Evolutionary conservation across 139 green algal species (phyloP).

Genomic region (Ulvella scutata): DNA sequence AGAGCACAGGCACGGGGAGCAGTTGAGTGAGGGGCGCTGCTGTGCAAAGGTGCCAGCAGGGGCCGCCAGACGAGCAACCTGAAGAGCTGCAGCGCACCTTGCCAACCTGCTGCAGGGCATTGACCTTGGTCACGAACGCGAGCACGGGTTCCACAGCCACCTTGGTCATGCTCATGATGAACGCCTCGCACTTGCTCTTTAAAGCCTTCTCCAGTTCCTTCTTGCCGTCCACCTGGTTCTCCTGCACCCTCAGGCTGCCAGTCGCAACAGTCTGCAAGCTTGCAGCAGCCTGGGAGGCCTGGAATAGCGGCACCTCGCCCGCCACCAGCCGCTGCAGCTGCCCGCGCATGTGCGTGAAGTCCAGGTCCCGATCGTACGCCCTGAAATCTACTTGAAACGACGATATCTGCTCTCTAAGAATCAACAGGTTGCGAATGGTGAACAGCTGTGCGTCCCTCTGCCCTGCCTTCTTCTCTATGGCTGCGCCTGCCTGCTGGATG

Average conservation of each 20-base stretch:
- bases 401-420: slow-evolving; percentile 80
- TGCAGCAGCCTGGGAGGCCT: slow-evolving; percentile 51
- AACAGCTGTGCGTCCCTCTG: slow-evolving; percentile 79
- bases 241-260: slow-evolving; percentile 45
- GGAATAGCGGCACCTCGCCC: slow-evolving; percentile 71
- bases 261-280: slow-evolving; percentile 59
- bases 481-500: slow-evolving; percentile 12
- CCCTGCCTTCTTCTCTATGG: slow-evolving; percentile 18
- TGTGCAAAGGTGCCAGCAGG: neutral
- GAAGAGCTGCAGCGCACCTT: neutral
- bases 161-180: slow-evolving; percentile 93
- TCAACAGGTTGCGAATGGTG: slow-evolving; percentile 83
- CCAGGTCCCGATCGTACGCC: slow-evolving; percentile 67
- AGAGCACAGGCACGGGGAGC: neutral
- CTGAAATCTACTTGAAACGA: slow-evolving; percentile 79
- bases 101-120: slow-evolving; percentile 8
- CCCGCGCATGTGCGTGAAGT: slow-evolving; percentile 81
- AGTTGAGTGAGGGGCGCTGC: neutral
- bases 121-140: slow-evolving; percentile 83
- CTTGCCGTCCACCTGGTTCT: slow-evolving; percentile 67
- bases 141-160: slow-evolving; percentile 83
- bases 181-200: slow-evolving; percentile 75
- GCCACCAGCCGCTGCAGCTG: slow-evolving; percentile 65
- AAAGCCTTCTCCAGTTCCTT: slow-evolving; percentile 89
- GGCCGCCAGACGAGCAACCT: neutral